Base-by-base conservation (phyloP, 805 yeast genomes). In the Barnettozyma sucrosica region DNA sequence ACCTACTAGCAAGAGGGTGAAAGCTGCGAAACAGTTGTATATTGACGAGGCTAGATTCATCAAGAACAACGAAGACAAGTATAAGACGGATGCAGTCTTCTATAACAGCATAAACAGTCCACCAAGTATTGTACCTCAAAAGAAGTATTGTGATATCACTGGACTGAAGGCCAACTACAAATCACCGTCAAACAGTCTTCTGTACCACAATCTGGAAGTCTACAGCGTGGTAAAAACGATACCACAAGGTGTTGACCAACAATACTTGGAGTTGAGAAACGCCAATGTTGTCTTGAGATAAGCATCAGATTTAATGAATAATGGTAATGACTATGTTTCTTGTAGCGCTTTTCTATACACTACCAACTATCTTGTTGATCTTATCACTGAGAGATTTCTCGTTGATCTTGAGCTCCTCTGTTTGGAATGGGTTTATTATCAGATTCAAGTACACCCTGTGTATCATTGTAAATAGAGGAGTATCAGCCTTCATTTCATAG, bases 161-260 rank as follows among this genome's bases (percentile, higher is more conserved):
- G 99, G 99, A 0, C 69, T 92, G 19, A 82, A 79, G 43, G 92
- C 89, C 0, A 75, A 68, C 26, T 92, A 92, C 70, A 82, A 77
- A 60, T 75, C 83, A 23, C 93, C 93, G 0, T 74, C 82, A 23
- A 85, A 80, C 57, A 84, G 85, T 37, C 68, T 92, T 45, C 71
- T 96, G 47, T 92, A 81, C 64, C 81, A 86, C 65, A 84, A 92
- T 62, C 80, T 80, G 44, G 97, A 92, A 65, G 83, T 92, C 26
- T 90, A 80, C 64, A 86, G 83, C 42, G 72, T 84, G 32, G 84
- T 88, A 32, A 80, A 80, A 62, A 79, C 80, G 52, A 79, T 92
- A 81, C 83, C 89, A 1, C 87, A 95, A 3, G 96, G 97, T 21
- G 85, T 85, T 25, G 97, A 92, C 66, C 98, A 92, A 67, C 95